Conservation (phyloP, 2,329 filamentous ascomycete genomes). For the Paracorniculantispora psalliotae region DNA sequence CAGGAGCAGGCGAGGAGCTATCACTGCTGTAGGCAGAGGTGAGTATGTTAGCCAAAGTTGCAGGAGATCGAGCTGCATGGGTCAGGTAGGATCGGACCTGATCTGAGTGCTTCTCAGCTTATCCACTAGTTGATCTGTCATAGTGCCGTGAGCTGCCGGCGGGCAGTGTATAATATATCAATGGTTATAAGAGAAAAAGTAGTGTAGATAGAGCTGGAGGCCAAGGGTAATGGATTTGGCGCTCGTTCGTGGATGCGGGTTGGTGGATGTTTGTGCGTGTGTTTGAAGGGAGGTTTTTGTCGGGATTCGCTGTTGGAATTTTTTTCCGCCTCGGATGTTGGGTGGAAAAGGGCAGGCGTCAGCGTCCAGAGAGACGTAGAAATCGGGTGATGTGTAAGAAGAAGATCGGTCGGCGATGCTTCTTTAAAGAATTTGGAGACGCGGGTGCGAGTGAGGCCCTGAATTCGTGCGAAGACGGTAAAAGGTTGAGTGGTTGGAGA, state of each 20-base stretch:
- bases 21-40: slow-evolving; percentile 34
- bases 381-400: not conserved
- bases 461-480: slow-evolving; percentile 3
- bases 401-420: not conserved
- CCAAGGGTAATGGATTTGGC: no score
- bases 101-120: slow-evolving; percentile 39
- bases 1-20: slow-evolving; percentile 35
- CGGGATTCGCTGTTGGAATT: slow-evolving; percentile 4
- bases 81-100: slow-evolving; percentile 27
- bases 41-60: slow-evolving; percentile 31
- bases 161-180: slow-evolving; percentile 20
- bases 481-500: not conserved
- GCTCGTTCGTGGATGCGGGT: slow-evolving; percentile 16
- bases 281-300: slow-evolving; percentile 4
- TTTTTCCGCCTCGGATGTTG: slow-evolving; percentile 8
- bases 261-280: not conserved
- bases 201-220: slow-evolving; percentile 5
- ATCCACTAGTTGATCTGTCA: slow-evolving; percentile 43
- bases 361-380: not conserved
- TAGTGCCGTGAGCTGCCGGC: slow-evolving; percentile 28
- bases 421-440: not conserved
- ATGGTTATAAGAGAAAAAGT: not conserved
- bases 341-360: not conserved
- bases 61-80: slow-evolving; percentile 1
- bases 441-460: slow-evolving; percentile 1